These are phyloP conservation scores for Boletus subcaerulescens DNA, from an alignment of 768 basidiomycete species.

Conservation along the genomic window DNA sequence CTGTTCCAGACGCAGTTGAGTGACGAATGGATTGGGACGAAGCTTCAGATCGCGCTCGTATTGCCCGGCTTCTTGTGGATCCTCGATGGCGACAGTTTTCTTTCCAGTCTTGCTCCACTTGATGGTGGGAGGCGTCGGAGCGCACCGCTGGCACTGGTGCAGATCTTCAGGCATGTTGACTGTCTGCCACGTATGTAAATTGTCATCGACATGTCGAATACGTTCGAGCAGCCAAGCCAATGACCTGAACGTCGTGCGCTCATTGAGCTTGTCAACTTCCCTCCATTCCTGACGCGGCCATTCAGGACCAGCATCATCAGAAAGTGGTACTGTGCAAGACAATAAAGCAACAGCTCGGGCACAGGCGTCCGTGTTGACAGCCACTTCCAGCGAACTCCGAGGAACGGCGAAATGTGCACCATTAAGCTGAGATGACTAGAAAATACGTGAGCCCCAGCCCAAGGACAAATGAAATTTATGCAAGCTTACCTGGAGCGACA, in stretches of 20 bases:
- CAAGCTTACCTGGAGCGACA: constrained; percentile 53
- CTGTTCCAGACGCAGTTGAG: constrained; percentile 69
- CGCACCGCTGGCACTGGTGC: constrained; percentile 72
- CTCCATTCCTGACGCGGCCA: constrained; percentile 76
- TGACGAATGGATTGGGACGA: constrained; percentile 82
- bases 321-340: constrained; percentile 70
- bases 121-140: constrained; percentile 72
- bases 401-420: constrained; percentile 71
- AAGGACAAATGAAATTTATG: not conserved
- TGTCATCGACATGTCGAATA: constrained; percentile 68
- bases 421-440: constrained; percentile 50
- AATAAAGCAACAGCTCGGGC: constrained; percentile 74
- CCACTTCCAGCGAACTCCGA: constrained; percentile 45
- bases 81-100: constrained; percentile 68
- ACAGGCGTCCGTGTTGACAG: constrained; percentile 61
- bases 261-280: constrained; percentile 84
- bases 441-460: constrained; percentile 4
- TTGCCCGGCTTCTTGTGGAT: constrained; percentile 80
- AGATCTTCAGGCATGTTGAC: constrained; percentile 45
- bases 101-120: constrained; percentile 68
- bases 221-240: constrained; percentile 88
- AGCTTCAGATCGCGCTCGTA: constrained; percentile 87
- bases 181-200: constrained; percentile 65
- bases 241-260: constrained; percentile 74
- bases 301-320: constrained; percentile 65